Evolutionary conservation across 805 yeast genomes (phyloP), one percentile per base, ranked within the genome.

Genomic region (Candida sanyiensis): DNA sequence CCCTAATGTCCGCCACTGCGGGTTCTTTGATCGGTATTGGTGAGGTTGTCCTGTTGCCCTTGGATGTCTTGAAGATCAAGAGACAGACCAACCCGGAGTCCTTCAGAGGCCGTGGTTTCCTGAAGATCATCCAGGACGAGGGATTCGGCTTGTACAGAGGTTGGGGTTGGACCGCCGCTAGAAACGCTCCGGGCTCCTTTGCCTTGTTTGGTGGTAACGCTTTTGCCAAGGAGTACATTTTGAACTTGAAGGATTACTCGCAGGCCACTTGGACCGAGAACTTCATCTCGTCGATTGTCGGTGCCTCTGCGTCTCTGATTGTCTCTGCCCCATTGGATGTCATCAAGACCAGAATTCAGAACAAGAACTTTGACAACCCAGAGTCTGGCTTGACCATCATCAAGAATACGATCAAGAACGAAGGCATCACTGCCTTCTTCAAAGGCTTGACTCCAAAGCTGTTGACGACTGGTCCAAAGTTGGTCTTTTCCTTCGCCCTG

Each of bases 1-100:
- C 97, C n/a, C 62, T 90, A 58, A 68, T 93, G 69, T 83, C 95
- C 43, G 99, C 99, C 33, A 78, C 97, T 47, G 97, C 99, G 21
- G 99, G 99, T 57, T 86, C 96, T 24, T 52, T 93, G 49, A 88
- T 93, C 50, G 99, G 99, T 54, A 90, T 93, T 59, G 98, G 97
- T 67, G 99, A 93, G 68, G 87, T 93, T 60, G 89, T 93, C 26
- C 70, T 93, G 53, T 74, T 93, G 57, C 99, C 99, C 25, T 74
- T 93, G 54, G 99, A 93, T 61, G 97, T 93, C 28, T 72, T 93
- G 60, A 93, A 93, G 72, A 93, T 93, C 67, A 93, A 93, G 71
- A 89, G 97, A 70, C 99, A 93, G 73, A 93, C 99, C 39, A 93
- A 93, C 72, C 99, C 99, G n/a, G 98, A 90, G 66, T 70, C 97